A percentile compares a stretch with the other conserved stretches of the same genome.
These are phyloP conservation scores for Hypoxylon lenormandii DNA, from an alignment of 495 filamentous ascomycete species.

Conservation along the genomic window DNA sequence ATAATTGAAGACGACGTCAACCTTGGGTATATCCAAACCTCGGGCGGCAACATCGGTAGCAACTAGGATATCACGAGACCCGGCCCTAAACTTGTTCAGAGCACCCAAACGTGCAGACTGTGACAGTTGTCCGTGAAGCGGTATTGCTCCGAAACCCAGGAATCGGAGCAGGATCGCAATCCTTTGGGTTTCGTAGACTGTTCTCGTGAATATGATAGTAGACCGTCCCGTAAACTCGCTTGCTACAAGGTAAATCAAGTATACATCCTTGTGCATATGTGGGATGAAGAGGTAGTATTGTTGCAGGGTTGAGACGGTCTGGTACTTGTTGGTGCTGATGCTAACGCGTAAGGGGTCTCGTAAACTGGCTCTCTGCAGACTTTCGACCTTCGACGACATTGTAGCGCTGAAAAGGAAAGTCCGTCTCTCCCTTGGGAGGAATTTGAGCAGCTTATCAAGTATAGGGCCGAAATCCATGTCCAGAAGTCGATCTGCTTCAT, in stretches of 20 bases:
- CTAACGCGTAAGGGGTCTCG: slow-evolving; percentile 76
- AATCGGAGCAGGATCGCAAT: slow-evolving; percentile 82
- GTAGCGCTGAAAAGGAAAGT: slow-evolving; percentile 96
- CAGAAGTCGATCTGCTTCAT: slow-evolving; percentile 91
- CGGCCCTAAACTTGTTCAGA: slow-evolving; percentile 84
- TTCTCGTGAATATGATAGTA: slow-evolving; percentile 90
- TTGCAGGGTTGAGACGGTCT: slow-evolving; percentile 85
- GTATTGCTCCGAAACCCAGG: slow-evolving; percentile 84
- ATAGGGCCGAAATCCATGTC: slow-evolving; percentile 95
- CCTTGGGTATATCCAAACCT: slow-evolving; percentile 92
- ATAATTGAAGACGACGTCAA: slow-evolving; percentile 88
- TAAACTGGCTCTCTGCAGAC: slow-evolving; percentile 86
- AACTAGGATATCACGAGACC: slow-evolving; percentile 84
- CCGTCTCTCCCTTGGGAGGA: slow-evolving; percentile 79
- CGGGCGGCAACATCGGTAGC: slow-evolving; percentile 95
- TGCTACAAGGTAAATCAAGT: slow-evolving; percentile 80
- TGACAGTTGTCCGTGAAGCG: slow-evolving; percentile 83
- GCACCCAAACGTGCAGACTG: slow-evolving; percentile 86
- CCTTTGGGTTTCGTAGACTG: slow-evolving; percentile 88
- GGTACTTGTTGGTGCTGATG: slow-evolving; percentile 81
- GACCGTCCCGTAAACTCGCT: slow-evolving; percentile 86
- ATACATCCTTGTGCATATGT: slow-evolving; percentile 88
- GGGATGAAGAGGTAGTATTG: slow-evolving; percentile 88
- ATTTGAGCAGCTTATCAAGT: slow-evolving; percentile 90
- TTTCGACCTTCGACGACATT: slow-evolving; percentile 91